Conservation (phyloP, 169 alveolate genomes). For the Amoebophrya sp. region DNA sequence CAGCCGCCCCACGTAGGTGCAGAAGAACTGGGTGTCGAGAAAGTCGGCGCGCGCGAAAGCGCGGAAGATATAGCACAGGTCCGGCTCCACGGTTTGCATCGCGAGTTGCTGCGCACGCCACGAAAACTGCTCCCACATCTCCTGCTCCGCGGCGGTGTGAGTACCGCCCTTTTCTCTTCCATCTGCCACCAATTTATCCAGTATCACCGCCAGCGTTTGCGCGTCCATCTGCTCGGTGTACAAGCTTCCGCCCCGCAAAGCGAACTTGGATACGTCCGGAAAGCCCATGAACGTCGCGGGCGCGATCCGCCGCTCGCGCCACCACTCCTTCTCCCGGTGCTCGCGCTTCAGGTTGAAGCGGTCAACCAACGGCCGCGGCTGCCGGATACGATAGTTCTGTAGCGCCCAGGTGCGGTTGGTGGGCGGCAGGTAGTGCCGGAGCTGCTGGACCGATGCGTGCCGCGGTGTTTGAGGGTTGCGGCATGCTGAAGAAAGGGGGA, state of each 20-base stretch:
- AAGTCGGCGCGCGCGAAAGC: background rate
- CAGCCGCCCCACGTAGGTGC: background rate
- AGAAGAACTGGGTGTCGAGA: background rate
- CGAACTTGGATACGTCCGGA: background rate
- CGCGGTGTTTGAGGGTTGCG: too few relatives aligned
- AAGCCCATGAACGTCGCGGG: conserved; percentile 17
- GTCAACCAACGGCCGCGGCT: conserved; percentile 4
- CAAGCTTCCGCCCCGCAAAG: background rate
- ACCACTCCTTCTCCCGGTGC: conserved; percentile 13
- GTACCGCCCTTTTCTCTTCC: background rate
- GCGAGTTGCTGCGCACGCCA: conserved; percentile 13
- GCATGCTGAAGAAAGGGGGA: too few relatives aligned
- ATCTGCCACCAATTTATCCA: background rate
- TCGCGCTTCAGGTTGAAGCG: background rate
- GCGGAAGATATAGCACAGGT: background rate
- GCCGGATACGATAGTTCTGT: background rate
- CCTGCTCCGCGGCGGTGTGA: background rate
- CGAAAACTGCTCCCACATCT: background rate
- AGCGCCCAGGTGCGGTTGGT: background rate
- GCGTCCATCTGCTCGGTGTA: conserved; percentile 11
- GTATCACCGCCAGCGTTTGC: background rate
- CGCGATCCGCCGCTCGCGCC: conserved; percentile 12
- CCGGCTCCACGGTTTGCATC: background rate
- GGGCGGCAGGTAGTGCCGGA: background rate
- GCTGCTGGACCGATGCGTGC: background rate